Evolutionary conservation across 805 yeast species (phyloP), one percentile per base, ranked within the genome.

Genomic region (Saccharomycopsis guyanensis): DNA sequence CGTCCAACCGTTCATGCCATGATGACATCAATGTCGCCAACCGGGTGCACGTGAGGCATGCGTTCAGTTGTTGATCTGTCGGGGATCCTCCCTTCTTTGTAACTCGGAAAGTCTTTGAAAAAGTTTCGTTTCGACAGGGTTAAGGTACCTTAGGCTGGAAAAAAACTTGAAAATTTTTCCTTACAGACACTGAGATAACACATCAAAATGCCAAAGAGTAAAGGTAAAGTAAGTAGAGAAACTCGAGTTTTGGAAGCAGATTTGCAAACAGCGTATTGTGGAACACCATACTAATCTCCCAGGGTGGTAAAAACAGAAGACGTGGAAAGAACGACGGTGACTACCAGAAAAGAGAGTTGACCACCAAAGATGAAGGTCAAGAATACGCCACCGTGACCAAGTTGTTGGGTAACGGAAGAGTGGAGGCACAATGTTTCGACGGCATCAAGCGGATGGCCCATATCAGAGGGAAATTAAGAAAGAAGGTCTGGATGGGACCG

Each of bases 401-500:
- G 70, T 91, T 93, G 97, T 79, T 93, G 59, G 99, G 99, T 66
- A 89, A 89, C 64, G 97, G 98, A 55, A 81, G 98, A 69, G 82
- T 93, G 46, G 96, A 89, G 66, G 96, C 95, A 46, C 66, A 80
- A 42, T 93, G 98, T 71, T 93, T 93, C 62, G 99, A 93, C 63
- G 96, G 95, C 55, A 73, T 75, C 57, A 86, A 80, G 65, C 82
- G 99, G 73, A 78, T 88, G 78, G 98, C 95, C 16, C 98, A 91
- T 64, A 93, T 93, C 62, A 86, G 99, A 76, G 99, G 99, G 60
- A 93, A 93, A 66, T 78, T 93, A 71, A 86, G 99, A 78, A 93
- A 93, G 82, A 93, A 91, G 78, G 98, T 93, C 52, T 93, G 99
- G 99, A 89, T 93, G 87, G 86, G 86, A 40, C 97, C 88, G 67